Evolutionary conservation across 2,329 filamentous ascomycete genomes (phyloP), one percentile per base, ranked within the genome.

Genomic region (Alternaria viburni): DNA sequence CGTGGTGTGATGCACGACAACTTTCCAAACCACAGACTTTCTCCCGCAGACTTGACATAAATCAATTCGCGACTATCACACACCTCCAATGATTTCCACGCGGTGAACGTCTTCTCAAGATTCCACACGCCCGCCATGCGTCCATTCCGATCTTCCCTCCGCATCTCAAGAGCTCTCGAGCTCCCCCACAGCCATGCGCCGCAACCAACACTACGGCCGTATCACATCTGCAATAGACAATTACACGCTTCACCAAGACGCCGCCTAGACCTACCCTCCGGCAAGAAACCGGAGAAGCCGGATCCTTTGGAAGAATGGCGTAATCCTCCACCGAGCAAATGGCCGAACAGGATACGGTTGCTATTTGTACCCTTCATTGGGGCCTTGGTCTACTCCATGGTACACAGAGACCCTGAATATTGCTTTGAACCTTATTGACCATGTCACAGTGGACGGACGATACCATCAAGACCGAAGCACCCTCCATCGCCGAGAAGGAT

Each of bases 401-500:
- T 89, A 81, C 64, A 80, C 46, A 10, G 23, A 44, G n/a, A 21
- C 17, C 23, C 10, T 19, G 15, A 15, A n/a, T 25, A 6, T 32
- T 41, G 8, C 23, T 13, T 11, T 8, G 17, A 10, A 32, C 23
- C n/a, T 4, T 28, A 30, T 56, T 73, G n/a, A 73, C 28, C 17
- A 32, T 15, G 43, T 13, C 47, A 45, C 50, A 79, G 77, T 68
- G 70, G 66, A 78, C 73, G 57, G 73, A 81, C 68, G 80, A 79
- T 63, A 73, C 79, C 41, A 70, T 81, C 61, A 75, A 83, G 69
- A 75, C 81, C 74, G 91, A 94, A 72, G 76, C 83, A 50, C 86
- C 91, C 28, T 87, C 91, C 44, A 92, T 97, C 70, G 93, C 93
- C 73, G 92, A 97, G 77, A 89, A 92, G 73, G 96, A 98, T 80